Conservation (phyloP, 176 grass and related monocot species). For the Oryza rufipogon region DNA sequence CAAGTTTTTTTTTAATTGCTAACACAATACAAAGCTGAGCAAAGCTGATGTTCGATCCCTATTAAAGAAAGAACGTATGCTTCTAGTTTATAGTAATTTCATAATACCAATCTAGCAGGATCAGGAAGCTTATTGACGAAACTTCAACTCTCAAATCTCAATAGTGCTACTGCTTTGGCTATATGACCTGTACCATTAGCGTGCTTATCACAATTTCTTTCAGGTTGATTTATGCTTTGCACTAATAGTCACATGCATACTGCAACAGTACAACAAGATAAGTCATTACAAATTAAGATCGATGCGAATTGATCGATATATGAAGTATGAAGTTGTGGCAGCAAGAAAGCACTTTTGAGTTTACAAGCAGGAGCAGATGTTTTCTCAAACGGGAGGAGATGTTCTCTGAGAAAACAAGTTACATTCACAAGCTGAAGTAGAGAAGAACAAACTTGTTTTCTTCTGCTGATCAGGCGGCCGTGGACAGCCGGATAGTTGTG, state of each 20-base stretch:
- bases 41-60: neutral
- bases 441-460: neutral
- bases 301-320: too few relatives aligned
- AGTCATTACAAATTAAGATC: neutral
- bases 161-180: neutral
- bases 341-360: neutral
- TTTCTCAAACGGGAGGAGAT: neutral
- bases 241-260: neutral
- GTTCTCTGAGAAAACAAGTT: neutral
- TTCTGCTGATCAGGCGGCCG: neutral
- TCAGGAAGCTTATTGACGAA: too few relatives aligned
- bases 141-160: too few relatives aligned
- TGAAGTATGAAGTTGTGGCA: too few relatives aligned
- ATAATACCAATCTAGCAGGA: too few relatives aligned
- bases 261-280: too few relatives aligned
- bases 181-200: neutral
- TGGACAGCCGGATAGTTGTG: slow-evolving; percentile 25
- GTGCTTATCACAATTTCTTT: neutral
- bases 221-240: neutral
- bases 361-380: neutral
- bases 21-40: too few relatives aligned
- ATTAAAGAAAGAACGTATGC: neutral
- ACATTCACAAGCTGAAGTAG: neutral
- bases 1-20: too few relatives aligned
- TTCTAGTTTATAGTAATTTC: too few relatives aligned